These are phyloP conservation scores for Trichoderma endophyticum DNA, from an alignment of 2,329 filamentous ascomycete species.

Conservation along the genomic window DNA sequence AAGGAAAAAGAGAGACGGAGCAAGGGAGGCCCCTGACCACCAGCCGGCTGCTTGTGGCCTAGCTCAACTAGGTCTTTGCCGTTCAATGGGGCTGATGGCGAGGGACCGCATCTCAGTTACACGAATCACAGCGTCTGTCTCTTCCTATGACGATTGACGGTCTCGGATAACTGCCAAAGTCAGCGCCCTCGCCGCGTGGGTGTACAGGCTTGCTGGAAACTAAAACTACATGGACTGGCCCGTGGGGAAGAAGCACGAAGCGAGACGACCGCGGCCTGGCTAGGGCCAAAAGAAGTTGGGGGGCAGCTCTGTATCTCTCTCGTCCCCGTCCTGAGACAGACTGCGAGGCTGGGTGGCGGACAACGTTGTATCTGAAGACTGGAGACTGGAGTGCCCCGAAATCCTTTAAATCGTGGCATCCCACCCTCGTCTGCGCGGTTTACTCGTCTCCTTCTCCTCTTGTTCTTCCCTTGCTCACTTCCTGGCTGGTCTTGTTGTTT, in stretches of 20 bases:
- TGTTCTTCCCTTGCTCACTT: conserved; percentile 1
- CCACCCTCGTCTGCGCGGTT: neutral
- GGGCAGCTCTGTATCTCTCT: neutral
- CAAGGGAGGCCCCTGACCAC: neutral
- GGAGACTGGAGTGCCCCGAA: neutral
- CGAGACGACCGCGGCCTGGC: neutral
- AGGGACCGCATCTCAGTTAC: neutral
- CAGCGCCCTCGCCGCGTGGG: conserved; percentile 3
- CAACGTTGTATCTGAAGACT: conserved; percentile 5
- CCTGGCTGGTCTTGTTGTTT: neutral
- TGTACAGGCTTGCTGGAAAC: neutral
- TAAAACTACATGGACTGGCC: neutral
- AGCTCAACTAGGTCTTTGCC: conserved; percentile 4
- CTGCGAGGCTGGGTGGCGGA: conserved; percentile 5
- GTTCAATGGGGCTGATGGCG: conserved; percentile 1
- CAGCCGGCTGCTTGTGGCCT: neutral
- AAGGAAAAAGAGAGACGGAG: neutral
- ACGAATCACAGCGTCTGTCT: conserved; percentile 2
- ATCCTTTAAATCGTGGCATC: conserved; percentile 13
- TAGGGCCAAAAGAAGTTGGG: neutral
- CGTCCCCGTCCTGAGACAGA: conserved; percentile 1
- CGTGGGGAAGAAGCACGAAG: conserved; percentile 11
- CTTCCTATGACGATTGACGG: conserved; percentile 4
- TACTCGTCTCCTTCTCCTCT: neutral
- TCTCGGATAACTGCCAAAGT: conserved; percentile 7